phyloP scores from a whole-genome alignment of 441 rosid genomes.

The Arabidopsis lyrata region DNA sequence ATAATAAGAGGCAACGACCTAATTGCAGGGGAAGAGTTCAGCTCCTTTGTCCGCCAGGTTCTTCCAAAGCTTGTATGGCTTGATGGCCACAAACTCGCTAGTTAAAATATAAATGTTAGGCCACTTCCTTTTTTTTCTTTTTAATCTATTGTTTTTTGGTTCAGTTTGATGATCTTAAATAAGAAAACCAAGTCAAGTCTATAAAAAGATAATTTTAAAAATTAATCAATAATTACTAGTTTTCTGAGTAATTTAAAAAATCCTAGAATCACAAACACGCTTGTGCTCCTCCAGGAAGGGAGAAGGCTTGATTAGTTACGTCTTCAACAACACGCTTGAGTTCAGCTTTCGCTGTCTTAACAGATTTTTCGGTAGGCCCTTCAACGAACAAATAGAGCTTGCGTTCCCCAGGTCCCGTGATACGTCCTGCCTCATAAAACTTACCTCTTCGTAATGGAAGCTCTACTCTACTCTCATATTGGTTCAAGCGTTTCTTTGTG shows the following conservation, averaged over 20 bases:
- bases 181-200: too few species aligned
- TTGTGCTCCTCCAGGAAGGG: conserved; percentile 81
- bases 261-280: conserved; percentile 11
- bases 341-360: conserved; percentile 85
- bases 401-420: conserved; percentile 73
- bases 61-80: neutral
- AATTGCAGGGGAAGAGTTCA: neutral
- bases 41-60: neutral
- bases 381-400: conserved; percentile 88
- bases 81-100: neutral
- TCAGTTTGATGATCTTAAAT: too few species aligned
- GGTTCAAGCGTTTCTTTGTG: conserved; percentile 97
- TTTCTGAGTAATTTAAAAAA: too few species aligned
- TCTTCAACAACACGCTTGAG: conserved; percentile 89
- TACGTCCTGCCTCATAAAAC: conserved; percentile 66
- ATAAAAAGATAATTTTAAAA: too few species aligned
- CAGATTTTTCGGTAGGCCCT: conserved; percentile 84
- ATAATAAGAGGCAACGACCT: neutral
- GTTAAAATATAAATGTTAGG: neutral
- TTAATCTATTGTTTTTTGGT: neutral
- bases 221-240: too few species aligned
- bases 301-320: conserved; percentile 72
- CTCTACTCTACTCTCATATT: conserved; percentile 91
- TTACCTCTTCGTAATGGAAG: conserved; percentile 93
- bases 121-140: neutral